Conservation (phyloP, 1,284 basidiomycete genomes). For the Ustilago loliicola region DNA sequence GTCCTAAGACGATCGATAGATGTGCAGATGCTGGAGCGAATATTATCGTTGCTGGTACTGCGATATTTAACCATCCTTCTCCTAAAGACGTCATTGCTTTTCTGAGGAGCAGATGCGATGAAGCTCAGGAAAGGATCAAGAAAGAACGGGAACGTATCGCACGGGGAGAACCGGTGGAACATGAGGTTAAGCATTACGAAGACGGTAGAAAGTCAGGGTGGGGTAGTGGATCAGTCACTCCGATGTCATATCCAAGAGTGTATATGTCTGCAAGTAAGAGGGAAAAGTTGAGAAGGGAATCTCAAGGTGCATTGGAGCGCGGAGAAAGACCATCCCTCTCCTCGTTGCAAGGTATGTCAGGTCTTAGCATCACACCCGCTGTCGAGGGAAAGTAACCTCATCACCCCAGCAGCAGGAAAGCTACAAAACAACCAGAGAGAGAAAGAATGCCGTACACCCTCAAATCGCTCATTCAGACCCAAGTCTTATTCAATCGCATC, state of each 20-base stretch:
- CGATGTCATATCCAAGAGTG: slow-evolving; percentile 52
- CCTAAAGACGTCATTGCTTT: slow-evolving; percentile 75
- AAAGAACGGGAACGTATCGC: slow-evolving; percentile 62
- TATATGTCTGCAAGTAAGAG: slow-evolving; percentile 52
- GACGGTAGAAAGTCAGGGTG: slow-evolving; percentile 43
- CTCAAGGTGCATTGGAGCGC: slow-evolving; percentile 47
- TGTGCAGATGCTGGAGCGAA: slow-evolving; percentile 90
- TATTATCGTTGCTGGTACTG: slow-evolving; percentile 97
- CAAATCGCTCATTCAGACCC: neutral
- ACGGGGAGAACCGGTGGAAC: slow-evolving; percentile 53
- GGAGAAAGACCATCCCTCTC: slow-evolving; percentile 38
- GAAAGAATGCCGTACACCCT: too few species aligned
- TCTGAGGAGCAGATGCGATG: slow-evolving; percentile 61
- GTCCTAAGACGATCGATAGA: slow-evolving; percentile 86
- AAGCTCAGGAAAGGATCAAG: slow-evolving; percentile 66
- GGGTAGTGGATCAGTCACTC: slow-evolving; percentile 47
- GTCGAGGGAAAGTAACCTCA: slow-evolving; percentile 47
- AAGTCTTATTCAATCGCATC: neutral
- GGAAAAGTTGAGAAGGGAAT: slow-evolving; percentile 50
- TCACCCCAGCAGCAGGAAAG: neutral
- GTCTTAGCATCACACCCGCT: slow-evolving; percentile 39
- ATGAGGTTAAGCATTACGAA: slow-evolving; percentile 56
- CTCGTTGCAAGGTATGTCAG: slow-evolving; percentile 35
- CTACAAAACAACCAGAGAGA: neutral
- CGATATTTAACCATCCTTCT: slow-evolving; percentile 86